Evolutionary conservation across 2,329 filamentous ascomycete genomes (phyloP).

Genomic region (Colletotrichum godetiae): DNA sequence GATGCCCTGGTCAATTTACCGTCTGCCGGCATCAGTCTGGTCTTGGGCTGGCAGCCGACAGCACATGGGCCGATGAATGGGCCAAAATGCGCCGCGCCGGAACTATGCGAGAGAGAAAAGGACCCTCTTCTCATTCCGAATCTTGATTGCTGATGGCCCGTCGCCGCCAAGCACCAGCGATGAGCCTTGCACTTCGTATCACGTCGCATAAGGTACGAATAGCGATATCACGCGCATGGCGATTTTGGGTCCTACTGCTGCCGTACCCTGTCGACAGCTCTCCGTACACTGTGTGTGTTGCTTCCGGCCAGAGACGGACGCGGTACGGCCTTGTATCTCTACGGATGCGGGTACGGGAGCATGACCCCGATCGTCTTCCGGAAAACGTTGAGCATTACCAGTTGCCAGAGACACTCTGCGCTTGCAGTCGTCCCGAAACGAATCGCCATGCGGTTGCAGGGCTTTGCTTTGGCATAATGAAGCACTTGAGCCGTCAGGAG

Average conservation of each 20-base stretch:
- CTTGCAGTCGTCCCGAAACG: slow-evolving; percentile 22
- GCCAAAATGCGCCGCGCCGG: slow-evolving; percentile 14
- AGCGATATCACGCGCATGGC: background rate
- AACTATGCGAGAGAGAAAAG: slow-evolving; percentile 1
- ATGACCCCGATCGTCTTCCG: slow-evolving; percentile 23
- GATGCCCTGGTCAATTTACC: slow-evolving; percentile 17
- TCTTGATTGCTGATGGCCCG: slow-evolving; percentile 12
- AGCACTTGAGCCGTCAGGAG: slow-evolving; percentile 33
- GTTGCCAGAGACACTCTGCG: slow-evolving; percentile 10
- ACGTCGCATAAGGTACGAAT: slow-evolving; percentile 1
- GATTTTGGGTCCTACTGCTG: background rate
- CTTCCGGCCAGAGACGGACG: slow-evolving; percentile 18
- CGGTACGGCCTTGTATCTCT: slow-evolving; percentile 13
- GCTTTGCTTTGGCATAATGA: slow-evolving; percentile 30
- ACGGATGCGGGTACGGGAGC: background rate
- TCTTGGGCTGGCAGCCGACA: slow-evolving; percentile 24
- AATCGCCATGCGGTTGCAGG: slow-evolving; percentile 23
- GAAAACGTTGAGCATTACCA: slow-evolving; percentile 20
- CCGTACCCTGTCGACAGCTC: background rate
- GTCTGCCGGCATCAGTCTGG: slow-evolving; percentile 29
- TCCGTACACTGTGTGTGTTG: slow-evolving; percentile 8
- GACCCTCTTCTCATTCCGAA: slow-evolving; percentile 26
- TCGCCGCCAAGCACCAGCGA: slow-evolving; percentile 21
- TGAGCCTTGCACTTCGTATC: slow-evolving; percentile 30
- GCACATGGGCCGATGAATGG: slow-evolving; percentile 28